A percentile compares a stretch with the other conserved stretches of the same genome.
phyloP scores from a whole-genome alignment of 371 early-diverging fungal species.

The Rhizomucor pusillus region DNA sequence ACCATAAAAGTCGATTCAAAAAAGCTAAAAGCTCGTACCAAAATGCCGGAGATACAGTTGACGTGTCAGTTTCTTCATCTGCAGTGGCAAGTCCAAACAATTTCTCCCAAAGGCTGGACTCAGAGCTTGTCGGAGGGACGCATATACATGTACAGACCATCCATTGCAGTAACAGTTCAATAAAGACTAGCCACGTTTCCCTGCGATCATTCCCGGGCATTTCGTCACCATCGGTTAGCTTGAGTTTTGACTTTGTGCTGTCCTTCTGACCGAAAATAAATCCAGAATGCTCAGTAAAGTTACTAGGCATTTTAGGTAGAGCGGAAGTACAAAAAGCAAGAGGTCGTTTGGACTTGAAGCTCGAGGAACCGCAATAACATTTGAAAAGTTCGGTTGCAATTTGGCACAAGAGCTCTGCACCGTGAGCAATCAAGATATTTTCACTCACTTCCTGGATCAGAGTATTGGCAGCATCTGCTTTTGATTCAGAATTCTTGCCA shows the following conservation, averaged over 20 bases:
- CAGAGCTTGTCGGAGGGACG: slow-evolving; percentile 3
- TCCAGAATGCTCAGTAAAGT: slow-evolving; percentile 6
- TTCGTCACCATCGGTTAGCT: background rate
- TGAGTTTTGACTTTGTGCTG: no score
- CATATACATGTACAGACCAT: slow-evolving; percentile 37
- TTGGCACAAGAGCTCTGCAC: slow-evolving; percentile 33
- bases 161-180: slow-evolving; percentile 46
- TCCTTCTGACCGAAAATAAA: slow-evolving; percentile 22
- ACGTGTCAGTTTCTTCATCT: slow-evolving; percentile 1
- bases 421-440: slow-evolving; percentile 27
- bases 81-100: slow-evolving; percentile 11
- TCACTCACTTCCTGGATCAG: slow-evolving; percentile 21
- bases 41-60: slow-evolving; percentile 16
- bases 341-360: slow-evolving; percentile 2
- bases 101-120: slow-evolving; percentile 30
- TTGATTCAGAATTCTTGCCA: background rate
- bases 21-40: slow-evolving; percentile 37
- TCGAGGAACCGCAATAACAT: slow-evolving; percentile 20
- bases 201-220: slow-evolving; percentile 6
- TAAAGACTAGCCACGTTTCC: slow-evolving; percentile 36
- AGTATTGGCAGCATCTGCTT: slow-evolving; percentile 7
- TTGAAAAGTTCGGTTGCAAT: slow-evolving; percentile 32
- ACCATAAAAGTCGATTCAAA: slow-evolving; percentile 26
- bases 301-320: slow-evolving; percentile 15
- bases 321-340: slow-evolving; percentile 18